Conservation (phyloP, 1,139 yeast genomes). For the Blastobotrys ciferrii region DNA sequence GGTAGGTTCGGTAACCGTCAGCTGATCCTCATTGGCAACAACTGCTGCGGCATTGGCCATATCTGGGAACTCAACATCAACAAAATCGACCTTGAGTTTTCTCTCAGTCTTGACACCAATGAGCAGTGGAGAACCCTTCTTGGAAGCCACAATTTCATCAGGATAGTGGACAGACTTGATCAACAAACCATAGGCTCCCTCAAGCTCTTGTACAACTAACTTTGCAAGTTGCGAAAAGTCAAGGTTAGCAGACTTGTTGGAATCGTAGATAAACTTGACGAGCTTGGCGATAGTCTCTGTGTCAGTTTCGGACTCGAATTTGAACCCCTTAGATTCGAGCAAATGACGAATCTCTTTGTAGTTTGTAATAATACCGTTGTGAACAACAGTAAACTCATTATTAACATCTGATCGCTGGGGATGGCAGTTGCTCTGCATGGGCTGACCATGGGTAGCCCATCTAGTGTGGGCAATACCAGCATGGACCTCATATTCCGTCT, state of each 20-base stretch:
- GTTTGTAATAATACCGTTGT: slow-evolving; percentile 97
- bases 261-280: slow-evolving; percentile 85
- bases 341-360: slow-evolving; percentile 86
- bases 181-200: slow-evolving; percentile 96
- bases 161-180: slow-evolving; percentile 93
- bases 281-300: slow-evolving; percentile 97
- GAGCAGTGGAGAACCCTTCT: slow-evolving; percentile 96
- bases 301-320: slow-evolving; percentile 92
- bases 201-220: slow-evolving; percentile 87
- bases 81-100: slow-evolving; percentile 95
- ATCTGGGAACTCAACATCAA: slow-evolving; percentile 95
- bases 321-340: slow-evolving; percentile 72
- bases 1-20: slow-evolving; percentile 16
- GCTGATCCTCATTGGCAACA: slow-evolving; percentile 21
- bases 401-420: slow-evolving; percentile 87
- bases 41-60: slow-evolving; percentile 34
- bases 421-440: slow-evolving; percentile 82
- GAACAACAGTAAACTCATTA: slow-evolving; percentile 89
- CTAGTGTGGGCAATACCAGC: slow-evolving; percentile 98
- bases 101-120: slow-evolving; percentile 96
- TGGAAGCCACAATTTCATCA: slow-evolving; percentile 92
- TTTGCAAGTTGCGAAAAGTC: slow-evolving; percentile 93
- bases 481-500: slow-evolving; percentile 75
- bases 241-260: slow-evolving; percentile 66
- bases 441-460: slow-evolving; percentile 99